Evolutionary conservation across 1,139 yeast genomes (phyloP).

Genomic region (Blastobotrys niveus): DNA sequence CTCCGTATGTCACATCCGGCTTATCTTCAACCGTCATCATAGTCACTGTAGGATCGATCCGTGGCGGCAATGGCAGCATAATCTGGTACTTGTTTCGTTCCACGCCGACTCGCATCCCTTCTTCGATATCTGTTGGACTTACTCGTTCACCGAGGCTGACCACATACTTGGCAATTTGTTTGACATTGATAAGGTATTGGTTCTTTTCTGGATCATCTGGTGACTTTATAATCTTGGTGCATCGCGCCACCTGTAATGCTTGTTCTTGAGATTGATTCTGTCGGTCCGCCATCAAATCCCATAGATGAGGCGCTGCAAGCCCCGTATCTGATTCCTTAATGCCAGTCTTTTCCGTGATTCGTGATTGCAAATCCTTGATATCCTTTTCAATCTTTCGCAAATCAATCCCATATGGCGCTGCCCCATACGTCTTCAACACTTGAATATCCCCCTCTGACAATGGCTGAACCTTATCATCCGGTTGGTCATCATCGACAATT

Average conservation of each 20-base stretch:
- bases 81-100: slow-evolving; percentile 96
- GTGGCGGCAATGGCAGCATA: slow-evolving; percentile 93
- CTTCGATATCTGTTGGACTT: slow-evolving; percentile 97
- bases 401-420: slow-evolving; percentile 86
- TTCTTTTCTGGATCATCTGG: slow-evolving; percentile 69
- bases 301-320: slow-evolving; percentile 85
- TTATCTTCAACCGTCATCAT: slow-evolving; percentile 99
- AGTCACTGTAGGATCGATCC: slow-evolving; percentile 97
- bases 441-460: slow-evolving; percentile 95
- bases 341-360: slow-evolving; percentile 91
- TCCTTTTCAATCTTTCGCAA: slow-evolving; percentile 82
- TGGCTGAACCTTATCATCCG: slow-evolving; percentile 71
- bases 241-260: slow-evolving; percentile 95
- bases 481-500: slow-evolving; percentile 60
- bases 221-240: slow-evolving; percentile 87
- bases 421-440: slow-evolving; percentile 88
- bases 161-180: slow-evolving; percentile 96
- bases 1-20: slow-evolving; percentile 79
- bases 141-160: slow-evolving; percentile 95
- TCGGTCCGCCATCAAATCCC: slow-evolving; percentile 97
- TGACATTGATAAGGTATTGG: slow-evolving; percentile 91
- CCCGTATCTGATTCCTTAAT: slow-evolving; percentile 95
- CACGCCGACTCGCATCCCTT: slow-evolving; percentile 99
- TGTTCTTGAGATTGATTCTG: slow-evolving; percentile 91
- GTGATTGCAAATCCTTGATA: slow-evolving; percentile 70